A percentile compares a stretch with the other conserved stretches of the same genome.
phyloP scores from a whole-genome alignment of 805 yeast genomes.

The Metschnikowia similis region DNA sequence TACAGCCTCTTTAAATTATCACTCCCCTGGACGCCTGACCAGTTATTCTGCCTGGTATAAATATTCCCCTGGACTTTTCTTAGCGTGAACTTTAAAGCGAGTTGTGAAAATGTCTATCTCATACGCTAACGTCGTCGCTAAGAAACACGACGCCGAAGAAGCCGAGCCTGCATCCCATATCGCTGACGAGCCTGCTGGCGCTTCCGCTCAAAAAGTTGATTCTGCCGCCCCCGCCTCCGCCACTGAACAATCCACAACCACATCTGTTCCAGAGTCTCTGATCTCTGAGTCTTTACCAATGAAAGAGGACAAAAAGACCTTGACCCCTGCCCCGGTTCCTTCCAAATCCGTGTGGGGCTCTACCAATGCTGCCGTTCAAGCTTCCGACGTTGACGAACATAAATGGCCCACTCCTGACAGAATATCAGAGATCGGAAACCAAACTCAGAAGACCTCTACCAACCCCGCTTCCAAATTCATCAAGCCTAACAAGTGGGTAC shows the following conservation, averaged over 20 bases:
- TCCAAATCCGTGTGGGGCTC: slow-evolving; percentile 41
- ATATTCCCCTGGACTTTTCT: neutral
- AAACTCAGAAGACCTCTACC: slow-evolving; percentile 13
- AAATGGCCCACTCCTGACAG: slow-evolving; percentile 45
- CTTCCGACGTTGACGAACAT: slow-evolving; percentile 33
- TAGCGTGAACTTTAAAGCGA: neutral
- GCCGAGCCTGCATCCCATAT: slow-evolving; percentile 5
- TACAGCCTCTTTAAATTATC: neutral
- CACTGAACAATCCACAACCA: slow-evolving; percentile 7
- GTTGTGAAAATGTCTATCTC: slow-evolving; percentile 24
- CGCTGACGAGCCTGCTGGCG: slow-evolving; percentile 2
- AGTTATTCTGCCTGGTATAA: neutral
- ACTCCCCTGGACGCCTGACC: neutral
- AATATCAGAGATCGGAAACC: slow-evolving; percentile 15
- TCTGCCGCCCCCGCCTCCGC: slow-evolving; percentile 5
- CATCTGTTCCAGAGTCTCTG: slow-evolving; percentile 7
- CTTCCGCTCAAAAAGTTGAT: slow-evolving; percentile 4
- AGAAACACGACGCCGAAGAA: slow-evolving; percentile 21
- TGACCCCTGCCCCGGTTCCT: slow-evolving; percentile 47
- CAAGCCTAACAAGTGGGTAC: slow-evolving; percentile 45
- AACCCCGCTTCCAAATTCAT: slow-evolving; percentile 26
- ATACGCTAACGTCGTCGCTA: slow-evolving; percentile 42
- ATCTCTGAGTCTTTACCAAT: slow-evolving; percentile 4
- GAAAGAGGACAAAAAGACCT: slow-evolving; percentile 27
- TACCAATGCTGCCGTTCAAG: slow-evolving; percentile 15